Evolutionary conservation across 768 basidiomycete genomes (phyloP).

Genomic region (Mycena alexandri): DNA sequence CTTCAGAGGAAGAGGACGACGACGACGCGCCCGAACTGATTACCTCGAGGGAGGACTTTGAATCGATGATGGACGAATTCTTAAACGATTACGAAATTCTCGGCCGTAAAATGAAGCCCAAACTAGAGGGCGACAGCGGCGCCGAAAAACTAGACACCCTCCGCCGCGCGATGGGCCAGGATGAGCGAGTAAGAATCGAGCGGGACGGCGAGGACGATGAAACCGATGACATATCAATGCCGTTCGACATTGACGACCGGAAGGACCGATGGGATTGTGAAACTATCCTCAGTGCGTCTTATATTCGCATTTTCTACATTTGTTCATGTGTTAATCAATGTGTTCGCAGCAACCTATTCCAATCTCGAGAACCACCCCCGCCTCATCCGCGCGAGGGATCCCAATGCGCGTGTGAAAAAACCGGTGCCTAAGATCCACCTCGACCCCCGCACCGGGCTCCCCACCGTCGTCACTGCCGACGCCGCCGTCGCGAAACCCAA

Average conservation of each 20-base stretch:
- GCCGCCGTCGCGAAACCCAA: conserved; percentile 39
- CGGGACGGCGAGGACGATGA: conserved; percentile 61
- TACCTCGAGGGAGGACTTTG: conserved; percentile 90
- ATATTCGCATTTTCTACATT: not conserved
- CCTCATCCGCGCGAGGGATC: conserved; percentile 78
- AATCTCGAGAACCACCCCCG: conserved; percentile 98
- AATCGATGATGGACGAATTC: conserved; percentile 93
- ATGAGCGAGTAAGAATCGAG: conserved; percentile 65
- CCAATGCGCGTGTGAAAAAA: conserved; percentile 42
- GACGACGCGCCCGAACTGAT: conserved; percentile 82
- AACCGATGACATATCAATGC: conserved; percentile 54
- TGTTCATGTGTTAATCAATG: conserved; percentile 26
- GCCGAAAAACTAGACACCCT: conserved; percentile 86
- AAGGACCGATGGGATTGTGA: conserved; percentile 96
- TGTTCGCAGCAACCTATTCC: conserved; percentile 87
- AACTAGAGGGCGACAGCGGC: conserved; percentile 78
- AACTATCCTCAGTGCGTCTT: conserved; percentile 86
- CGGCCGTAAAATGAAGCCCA: conserved; percentile 86
- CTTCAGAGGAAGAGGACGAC: conserved; percentile 62
- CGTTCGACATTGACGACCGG: conserved; percentile 65
- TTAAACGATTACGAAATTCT: conserved; percentile 91
- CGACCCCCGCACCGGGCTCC: conserved; percentile 84
- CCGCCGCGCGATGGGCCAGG: conserved; percentile 81
- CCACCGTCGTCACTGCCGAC: conserved; percentile 60
- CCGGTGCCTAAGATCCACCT: conserved; percentile 74